phyloP scores from a whole-genome alignment of 495 filamentous ascomycete species.

The Chaetomium fimeti region DNA sequence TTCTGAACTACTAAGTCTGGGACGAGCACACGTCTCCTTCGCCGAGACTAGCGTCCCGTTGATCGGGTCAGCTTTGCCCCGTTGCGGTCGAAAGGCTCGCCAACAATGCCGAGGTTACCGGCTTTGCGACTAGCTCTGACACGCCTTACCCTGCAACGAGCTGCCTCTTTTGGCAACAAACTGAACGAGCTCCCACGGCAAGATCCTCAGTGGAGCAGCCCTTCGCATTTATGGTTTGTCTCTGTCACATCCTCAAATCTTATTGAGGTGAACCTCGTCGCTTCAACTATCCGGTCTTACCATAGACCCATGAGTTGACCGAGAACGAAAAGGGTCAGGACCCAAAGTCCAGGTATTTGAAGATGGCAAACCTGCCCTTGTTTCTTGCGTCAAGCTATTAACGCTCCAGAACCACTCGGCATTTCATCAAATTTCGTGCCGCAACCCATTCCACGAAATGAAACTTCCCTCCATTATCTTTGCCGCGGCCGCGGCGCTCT shows the following conservation, averaged over 20 bases:
- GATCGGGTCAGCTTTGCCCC: neutral
- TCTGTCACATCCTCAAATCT: neutral
- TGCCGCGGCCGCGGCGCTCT: neutral
- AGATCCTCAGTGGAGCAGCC: neutral
- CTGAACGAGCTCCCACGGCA: neutral
- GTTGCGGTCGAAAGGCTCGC: neutral
- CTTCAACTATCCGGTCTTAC: neutral
- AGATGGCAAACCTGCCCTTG: too few relatives aligned
- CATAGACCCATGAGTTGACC: neutral
- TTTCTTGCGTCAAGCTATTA: neutral
- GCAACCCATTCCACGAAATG: neutral
- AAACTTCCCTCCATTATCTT: neutral
- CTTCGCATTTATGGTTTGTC: neutral
- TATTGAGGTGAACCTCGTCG: neutral
- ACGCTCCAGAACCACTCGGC: neutral
- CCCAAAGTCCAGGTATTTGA: too few relatives aligned
- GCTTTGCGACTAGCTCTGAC: neutral
- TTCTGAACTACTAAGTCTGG: too few relatives aligned
- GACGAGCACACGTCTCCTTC: too few relatives aligned
- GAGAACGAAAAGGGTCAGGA: too few relatives aligned
- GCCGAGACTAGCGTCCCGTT: too few relatives aligned
- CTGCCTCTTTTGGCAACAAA: neutral
- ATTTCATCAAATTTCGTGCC: neutral
- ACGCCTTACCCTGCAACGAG: neutral
- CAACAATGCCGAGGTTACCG: neutral